These are phyloP conservation scores for Acer negundo DNA, from an alignment of 345 rosid species.

Conservation along the genomic window DNA sequence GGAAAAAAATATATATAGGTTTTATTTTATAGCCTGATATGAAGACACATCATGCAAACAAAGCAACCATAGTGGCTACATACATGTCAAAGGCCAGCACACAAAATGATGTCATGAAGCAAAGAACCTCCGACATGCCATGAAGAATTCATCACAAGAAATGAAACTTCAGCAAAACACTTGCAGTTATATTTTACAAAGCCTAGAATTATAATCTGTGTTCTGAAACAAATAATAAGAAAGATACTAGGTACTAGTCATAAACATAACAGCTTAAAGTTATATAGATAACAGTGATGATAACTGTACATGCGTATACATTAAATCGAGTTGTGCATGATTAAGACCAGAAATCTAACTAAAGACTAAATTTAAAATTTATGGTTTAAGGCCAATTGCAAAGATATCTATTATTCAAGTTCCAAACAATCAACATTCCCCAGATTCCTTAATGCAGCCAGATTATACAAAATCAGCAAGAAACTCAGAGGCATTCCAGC, in stretches of 20 bases:
- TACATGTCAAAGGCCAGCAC: not conserved
- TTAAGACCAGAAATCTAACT: not conserved
- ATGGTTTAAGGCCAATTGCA: not conserved
- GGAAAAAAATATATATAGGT: not conserved
- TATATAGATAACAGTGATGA: not conserved
- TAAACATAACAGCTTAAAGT: not conserved
- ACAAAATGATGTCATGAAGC: not conserved
- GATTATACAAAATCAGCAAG: not conserved
- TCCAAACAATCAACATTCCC: slow-evolving; percentile 2
- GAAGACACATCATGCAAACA: not conserved
- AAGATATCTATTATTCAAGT: not conserved
- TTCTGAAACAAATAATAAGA: not conserved
- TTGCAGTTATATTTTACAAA: not conserved
- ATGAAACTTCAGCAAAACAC: not conserved
- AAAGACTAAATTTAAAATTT: not conserved
- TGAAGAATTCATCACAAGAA: not conserved
- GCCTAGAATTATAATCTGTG: not conserved
- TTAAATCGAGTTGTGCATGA: not conserved
- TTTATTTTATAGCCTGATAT: not conserved
- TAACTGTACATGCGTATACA: not conserved
- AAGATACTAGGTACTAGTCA: not conserved
- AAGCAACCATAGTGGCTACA: not conserved
- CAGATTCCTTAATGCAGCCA: not conserved
- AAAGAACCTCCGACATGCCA: not conserved
- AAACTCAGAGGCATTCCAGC: not conserved